Conservation (phyloP, 305 asterid species). For the Coffea humblotiana region DNA sequence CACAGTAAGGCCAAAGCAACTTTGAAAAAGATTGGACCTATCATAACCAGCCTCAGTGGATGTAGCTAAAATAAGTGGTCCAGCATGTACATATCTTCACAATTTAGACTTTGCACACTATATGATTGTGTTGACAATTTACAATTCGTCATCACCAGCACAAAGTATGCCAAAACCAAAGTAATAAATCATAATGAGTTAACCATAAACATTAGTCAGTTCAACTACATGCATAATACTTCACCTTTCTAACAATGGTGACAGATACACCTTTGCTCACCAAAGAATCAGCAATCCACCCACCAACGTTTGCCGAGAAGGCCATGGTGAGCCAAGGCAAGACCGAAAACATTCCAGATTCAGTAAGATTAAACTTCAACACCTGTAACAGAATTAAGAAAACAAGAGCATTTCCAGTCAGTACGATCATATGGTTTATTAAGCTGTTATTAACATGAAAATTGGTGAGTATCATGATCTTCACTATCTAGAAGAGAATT, state of each 20-base stretch:
- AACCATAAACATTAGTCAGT: not conserved
- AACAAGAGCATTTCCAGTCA: slow-evolving; percentile 15
- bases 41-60: not conserved
- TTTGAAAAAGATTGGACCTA: not conserved
- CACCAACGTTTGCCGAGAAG: slow-evolving; percentile 78
- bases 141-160: no score
- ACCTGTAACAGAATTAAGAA: slow-evolving; percentile 46
- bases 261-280: slow-evolving; percentile 82
- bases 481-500: not conserved
- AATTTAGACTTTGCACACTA: not conserved
- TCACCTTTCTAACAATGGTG: slow-evolving; percentile 79
- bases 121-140: not conserved
- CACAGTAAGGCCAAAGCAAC: not conserved
- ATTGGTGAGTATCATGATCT: not conserved
- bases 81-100: not conserved
- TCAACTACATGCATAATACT: not conserved
- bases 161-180: not conserved
- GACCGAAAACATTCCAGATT: slow-evolving; percentile 67
- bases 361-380: slow-evolving; percentile 80
- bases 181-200: not conserved
- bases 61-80: not conserved
- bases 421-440: not conserved
- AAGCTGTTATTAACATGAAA: not conserved
- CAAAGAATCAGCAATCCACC: slow-evolving; percentile 90
- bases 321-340: slow-evolving; percentile 98